Evolutionary conservation across 2,329 filamentous ascomycete genomes (phyloP), one percentile per base, ranked within the genome.

Genomic region (Arthroderma sp.): DNA sequence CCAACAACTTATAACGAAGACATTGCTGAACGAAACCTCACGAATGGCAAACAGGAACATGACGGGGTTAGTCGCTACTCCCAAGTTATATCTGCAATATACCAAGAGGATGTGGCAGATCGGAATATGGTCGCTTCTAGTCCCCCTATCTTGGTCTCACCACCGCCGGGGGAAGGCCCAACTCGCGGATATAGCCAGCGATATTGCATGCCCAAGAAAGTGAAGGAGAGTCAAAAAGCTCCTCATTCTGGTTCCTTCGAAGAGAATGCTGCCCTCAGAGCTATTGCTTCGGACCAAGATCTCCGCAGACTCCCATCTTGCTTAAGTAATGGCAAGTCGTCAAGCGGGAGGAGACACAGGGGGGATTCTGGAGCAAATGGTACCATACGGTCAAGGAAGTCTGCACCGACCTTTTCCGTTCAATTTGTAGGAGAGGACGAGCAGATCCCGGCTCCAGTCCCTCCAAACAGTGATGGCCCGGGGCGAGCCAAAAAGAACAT

Each of bases 81-180:
- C 11, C 68, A 67, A 9, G 61, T 70, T 19, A 58, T 70, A 31
- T 71, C 72, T 3, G 64, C 66, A 2, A 56, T 73, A 47, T 71
- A 71, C 54, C 71, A 73, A 57, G 72, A 74, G 57, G 71, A 74
- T 62, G 71, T 73, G 35, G 69, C 71, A 35, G 71, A 74, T 58
- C 66, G 70, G 35, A 74, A 74, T 56, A 72, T 71, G 56, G 63
- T 17, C 64, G 65, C 49, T 65, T 64, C 58, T 59, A 62, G 53
- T 60, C 23, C 37, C 17, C 25, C 54, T 19, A 33, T 55, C 23
- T 13, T 39, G 1, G 19, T 41, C 17, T 28, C 37, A 21, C 33
- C 51, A n/a, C 51, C 31, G 21, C 37, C 31, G 11, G 51, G 21
- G 8, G 37, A 39, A 25, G 51, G 17, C 6, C 21, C 17, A 15